Evolutionary conservation across 495 filamentous ascomycete genomes (phyloP).

Genomic region (Hypoxylon perforatum): DNA sequence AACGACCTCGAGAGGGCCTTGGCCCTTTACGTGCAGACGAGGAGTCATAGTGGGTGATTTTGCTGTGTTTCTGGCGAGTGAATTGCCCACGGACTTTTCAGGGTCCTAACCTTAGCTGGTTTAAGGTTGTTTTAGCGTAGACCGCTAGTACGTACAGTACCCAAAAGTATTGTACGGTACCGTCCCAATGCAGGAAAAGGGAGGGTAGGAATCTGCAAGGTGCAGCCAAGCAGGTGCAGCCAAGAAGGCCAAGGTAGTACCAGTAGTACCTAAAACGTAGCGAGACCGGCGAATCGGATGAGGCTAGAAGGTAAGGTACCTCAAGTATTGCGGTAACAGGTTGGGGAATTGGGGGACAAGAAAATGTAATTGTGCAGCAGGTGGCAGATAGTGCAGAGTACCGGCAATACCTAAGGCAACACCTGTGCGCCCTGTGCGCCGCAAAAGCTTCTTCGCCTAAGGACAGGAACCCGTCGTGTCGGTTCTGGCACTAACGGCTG

Average conservation of each 20-base stretch:
- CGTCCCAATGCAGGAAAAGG: constrained; percentile 17
- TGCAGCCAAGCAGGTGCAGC: not conserved
- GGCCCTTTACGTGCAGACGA: constrained; percentile 44
- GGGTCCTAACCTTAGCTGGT: constrained; percentile 40
- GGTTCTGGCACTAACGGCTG: constrained; percentile 27
- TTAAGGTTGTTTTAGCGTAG: constrained; percentile 42
- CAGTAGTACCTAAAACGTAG: constrained; percentile 15
- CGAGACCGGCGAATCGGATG: constrained; percentile 43
- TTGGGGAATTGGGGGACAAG: not conserved
- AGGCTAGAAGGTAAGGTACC: constrained; percentile 31
- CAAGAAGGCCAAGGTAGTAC: not conserved
- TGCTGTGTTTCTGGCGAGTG: not conserved
- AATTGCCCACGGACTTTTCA: constrained; percentile 32
- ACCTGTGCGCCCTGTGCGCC: not conserved
- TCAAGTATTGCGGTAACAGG: not conserved
- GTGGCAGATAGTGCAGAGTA: not conserved
- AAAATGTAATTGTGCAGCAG: constrained; percentile 39
- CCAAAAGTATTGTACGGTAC: constrained; percentile 20
- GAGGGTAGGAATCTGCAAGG: constrained; percentile 35
- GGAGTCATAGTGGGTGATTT: constrained; percentile 39
- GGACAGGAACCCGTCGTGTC: constrained; percentile 30
- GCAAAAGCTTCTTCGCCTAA: constrained; percentile 12
- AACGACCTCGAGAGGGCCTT: constrained; percentile 39
- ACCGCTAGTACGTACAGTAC: constrained; percentile 27
- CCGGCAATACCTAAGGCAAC: too few species aligned